Percentiles rank a stretch among this genome's conserved stretches.
phyloP scores from a whole-genome alignment of 2,329 filamentous ascomycete species.

The Diaporthe amygdali region DNA sequence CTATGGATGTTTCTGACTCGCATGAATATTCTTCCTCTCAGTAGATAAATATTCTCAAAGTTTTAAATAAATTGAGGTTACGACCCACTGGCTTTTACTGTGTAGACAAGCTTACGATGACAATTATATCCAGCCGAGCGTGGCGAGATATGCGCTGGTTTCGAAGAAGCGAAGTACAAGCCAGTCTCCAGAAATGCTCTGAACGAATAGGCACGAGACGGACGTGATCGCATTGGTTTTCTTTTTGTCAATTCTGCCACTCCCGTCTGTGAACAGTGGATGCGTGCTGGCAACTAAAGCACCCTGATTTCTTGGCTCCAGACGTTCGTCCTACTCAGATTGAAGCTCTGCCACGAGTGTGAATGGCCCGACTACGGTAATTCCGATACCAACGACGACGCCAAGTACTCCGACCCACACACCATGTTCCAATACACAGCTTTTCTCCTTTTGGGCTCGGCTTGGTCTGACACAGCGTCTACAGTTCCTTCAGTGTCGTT shows the following conservation, averaged over 20 bases:
- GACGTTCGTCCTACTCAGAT: too few relatives aligned
- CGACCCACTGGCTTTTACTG: neutral
- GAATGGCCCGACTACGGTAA: neutral
- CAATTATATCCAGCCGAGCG: neutral
- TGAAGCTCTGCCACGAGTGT: neutral
- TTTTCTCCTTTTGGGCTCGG: too few relatives aligned
- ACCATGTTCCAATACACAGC: neutral
- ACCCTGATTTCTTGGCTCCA: rapidly evolving
- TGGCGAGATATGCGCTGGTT: neutral
- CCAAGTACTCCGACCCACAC: neutral
- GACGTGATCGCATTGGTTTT: too few relatives aligned
- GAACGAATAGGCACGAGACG: neutral
- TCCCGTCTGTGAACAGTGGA: neutral
- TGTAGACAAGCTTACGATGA: neutral
- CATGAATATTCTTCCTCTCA: too few relatives aligned
- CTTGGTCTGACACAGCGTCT: too few relatives aligned
- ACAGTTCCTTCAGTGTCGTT: too few relatives aligned
- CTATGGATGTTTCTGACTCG: neutral
- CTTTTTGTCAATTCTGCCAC: neutral
- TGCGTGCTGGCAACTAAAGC: neutral
- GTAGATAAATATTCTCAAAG: neutral
- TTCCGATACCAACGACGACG: neutral
- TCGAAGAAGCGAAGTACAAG: neutral
- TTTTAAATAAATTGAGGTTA: neutral
- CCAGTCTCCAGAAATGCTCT: too few relatives aligned